These are phyloP conservation scores for Quercus berberidifolia DNA, from an alignment of 306 rosid species.

Conservation along the genomic window DNA sequence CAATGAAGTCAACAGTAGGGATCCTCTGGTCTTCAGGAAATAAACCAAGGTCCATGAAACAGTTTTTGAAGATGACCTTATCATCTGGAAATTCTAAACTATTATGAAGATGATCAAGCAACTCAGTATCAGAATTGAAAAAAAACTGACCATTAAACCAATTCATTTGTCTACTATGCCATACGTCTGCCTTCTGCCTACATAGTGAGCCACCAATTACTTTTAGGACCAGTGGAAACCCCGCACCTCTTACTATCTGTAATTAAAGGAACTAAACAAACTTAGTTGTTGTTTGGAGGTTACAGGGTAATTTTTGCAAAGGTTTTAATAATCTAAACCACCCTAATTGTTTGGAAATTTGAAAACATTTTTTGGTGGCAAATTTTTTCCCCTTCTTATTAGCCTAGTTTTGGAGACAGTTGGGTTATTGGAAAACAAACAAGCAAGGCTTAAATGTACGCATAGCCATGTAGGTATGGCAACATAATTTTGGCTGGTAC, in stretches of 20 bases:
- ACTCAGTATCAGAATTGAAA: slow-evolving; percentile 13
- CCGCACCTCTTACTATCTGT: slow-evolving; percentile 50
- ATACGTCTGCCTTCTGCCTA: slow-evolving; percentile 7
- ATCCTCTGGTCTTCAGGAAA: slow-evolving; percentile 40
- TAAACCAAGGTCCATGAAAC: slow-evolving; percentile 47
- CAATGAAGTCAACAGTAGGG: too few species aligned
- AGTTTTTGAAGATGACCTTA: slow-evolving; percentile 9
- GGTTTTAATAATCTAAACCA: too few species aligned
- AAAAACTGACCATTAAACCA: slow-evolving; percentile 29
- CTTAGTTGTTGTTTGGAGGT: too few species aligned
- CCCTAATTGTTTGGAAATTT: too few species aligned
- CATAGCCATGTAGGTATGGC: background rate
- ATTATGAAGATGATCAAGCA: slow-evolving; percentile 42
- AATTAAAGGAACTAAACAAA: background rate
- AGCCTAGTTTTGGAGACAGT: too few species aligned
- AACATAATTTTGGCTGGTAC: background rate
- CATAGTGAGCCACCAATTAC: slow-evolving; percentile 42
- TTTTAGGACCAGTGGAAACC: slow-evolving; percentile 52
- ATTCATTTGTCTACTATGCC: slow-evolving; percentile 30
- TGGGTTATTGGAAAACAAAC: too few species aligned
- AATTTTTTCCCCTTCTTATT: too few species aligned
- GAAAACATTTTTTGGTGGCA: too few species aligned
- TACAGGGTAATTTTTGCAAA: background rate
- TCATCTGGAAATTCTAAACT: slow-evolving; percentile 28
- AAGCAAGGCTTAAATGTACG: background rate